phyloP scores from a whole-genome alignment of 2,329 filamentous ascomycete species.

The Pseudogymnoascus verrucosus region DNA sequence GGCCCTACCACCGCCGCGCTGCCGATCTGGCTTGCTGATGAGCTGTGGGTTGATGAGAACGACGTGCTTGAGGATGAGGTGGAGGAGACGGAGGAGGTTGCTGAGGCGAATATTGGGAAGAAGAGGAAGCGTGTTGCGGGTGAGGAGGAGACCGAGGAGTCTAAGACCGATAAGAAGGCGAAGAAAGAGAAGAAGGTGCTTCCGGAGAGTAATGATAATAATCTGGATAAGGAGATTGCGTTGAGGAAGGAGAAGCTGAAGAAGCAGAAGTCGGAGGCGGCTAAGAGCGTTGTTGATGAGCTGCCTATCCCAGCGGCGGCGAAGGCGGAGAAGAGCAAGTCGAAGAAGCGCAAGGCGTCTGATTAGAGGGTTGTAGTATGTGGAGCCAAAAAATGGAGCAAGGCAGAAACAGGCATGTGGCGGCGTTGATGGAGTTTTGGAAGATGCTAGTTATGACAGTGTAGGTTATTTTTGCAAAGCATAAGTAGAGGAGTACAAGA shows the following conservation, averaged over 20 bases:
- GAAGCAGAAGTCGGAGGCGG: conserved; percentile 29
- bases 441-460: neutral
- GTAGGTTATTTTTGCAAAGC: neutral
- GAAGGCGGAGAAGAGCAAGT: conserved; percentile 20
- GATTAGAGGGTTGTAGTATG: conserved; percentile 3
- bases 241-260: conserved; percentile 29
- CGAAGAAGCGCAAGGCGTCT: conserved; percentile 22
- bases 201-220: conserved; percentile 27
- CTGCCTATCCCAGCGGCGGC: conserved; percentile 19
- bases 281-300: conserved; percentile 19
- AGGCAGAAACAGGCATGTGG: neutral
- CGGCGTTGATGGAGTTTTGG: conserved; percentile 3
- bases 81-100: conserved; percentile 35
- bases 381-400: neutral
- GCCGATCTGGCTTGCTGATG: conserved; percentile 89
- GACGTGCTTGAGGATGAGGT: conserved; percentile 55
- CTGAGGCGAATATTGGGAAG: conserved; percentile 52
- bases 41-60: conserved; percentile 78
- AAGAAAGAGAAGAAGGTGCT: conserved; percentile 32
- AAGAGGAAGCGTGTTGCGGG: conserved; percentile 33
- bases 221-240: conserved; percentile 29
- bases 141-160: conserved; percentile 26
- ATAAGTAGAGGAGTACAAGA: neutral
- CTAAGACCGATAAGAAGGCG: conserved; percentile 22
- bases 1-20: conserved; percentile 78